Evolutionary conservation across 805 yeast species (phyloP), one percentile per base, ranked within the genome.

Genomic region (Lachancea sp.): DNA sequence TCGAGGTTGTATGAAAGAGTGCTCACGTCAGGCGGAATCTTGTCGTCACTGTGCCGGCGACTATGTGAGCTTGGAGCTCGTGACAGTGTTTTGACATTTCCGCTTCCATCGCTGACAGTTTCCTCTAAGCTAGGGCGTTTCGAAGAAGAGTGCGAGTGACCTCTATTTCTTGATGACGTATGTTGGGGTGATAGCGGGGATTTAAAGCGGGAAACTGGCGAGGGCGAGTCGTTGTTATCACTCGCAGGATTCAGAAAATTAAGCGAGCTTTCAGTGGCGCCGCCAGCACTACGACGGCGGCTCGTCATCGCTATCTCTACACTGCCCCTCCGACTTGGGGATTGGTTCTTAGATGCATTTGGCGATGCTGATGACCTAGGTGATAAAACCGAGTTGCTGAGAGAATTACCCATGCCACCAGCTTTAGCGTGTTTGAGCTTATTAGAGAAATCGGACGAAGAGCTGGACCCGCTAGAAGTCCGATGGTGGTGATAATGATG

Each of bases 1-100:
- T 86, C 90, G 53, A 85, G 62, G 31, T 59, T 54, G 37, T 53
- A 58, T 3, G 53, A 47, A n/a, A 59, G 42, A 13, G 52, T 58
- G 25, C 49, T 50, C 12, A 32, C 11, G 27, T 50, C 50, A 0
- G 51, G 48, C 2, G 60, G 55, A 44, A 57, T 59, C 38, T 51
- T 56, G 9, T 63, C 51, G 13, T 58, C 61, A 42, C 62, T 59
- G 20, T 59, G 54, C 42, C 66, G 55, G 44, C 63, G 54, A 25
- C 63, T 52, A 22, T 42, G 43, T 15, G 59, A 43, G 11, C 61
- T 54, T 30, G 56, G 51, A 6, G 59, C 56, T 46, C 56, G 58
- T 11, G 65, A 57, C 19, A 62, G 50, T 1, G 64, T 60, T 17
- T 50, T 48, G 18, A 58, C 36, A 35, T 60, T 49, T 33, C 60